These are phyloP conservation scores for Penicillium cataractarum DNA, from an alignment of 495 filamentous ascomycete species.

Conservation along the genomic window DNA sequence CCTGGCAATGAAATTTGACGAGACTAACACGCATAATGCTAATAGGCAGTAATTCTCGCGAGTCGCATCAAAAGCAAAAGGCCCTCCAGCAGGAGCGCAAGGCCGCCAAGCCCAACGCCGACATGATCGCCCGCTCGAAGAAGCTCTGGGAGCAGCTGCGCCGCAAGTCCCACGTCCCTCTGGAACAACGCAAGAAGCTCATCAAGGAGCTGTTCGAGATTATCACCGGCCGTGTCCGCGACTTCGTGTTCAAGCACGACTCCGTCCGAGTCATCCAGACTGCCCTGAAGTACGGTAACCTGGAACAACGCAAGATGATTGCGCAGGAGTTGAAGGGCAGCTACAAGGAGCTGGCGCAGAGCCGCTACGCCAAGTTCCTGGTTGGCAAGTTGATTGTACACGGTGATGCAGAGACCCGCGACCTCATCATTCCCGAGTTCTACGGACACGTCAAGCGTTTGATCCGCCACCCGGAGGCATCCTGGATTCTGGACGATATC, in stretches of 20 bases:
- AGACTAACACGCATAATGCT: conserved; percentile 13
- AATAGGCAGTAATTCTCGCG: conserved; percentile 59
- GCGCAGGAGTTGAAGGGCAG: conserved; percentile 84
- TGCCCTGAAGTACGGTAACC: conserved; percentile 90
- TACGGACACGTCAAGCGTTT: conserved; percentile 88
- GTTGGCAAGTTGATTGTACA: conserved; percentile 93
- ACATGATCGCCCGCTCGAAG: conserved; percentile 85
- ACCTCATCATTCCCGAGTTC: conserved; percentile 90
- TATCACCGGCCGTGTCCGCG: conserved; percentile 85
- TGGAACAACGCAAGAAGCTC: conserved; percentile 81
- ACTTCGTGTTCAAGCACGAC: conserved; percentile 98
- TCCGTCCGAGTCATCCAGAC: conserved; percentile 94
- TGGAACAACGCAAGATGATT: conserved; percentile 81
- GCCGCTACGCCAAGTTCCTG: conserved; percentile 94
- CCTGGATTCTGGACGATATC: conserved; percentile 96
- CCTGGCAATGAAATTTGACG: neutral
- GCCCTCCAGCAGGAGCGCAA: conserved; percentile 85
- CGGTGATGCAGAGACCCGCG: conserved; percentile 79
- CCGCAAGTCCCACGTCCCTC: conserved; percentile 85
- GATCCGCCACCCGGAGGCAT: conserved; percentile 93
- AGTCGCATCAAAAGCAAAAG: conserved; percentile 92
- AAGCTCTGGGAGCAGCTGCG: conserved; percentile 95
- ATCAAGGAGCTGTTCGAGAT: conserved; percentile 88
- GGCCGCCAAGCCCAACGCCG: conserved; percentile 87
- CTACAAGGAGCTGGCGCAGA: conserved; percentile 84